phyloP scores from a whole-genome alignment of 2,329 filamentous ascomycete species.

The Zasmidium cellare region DNA sequence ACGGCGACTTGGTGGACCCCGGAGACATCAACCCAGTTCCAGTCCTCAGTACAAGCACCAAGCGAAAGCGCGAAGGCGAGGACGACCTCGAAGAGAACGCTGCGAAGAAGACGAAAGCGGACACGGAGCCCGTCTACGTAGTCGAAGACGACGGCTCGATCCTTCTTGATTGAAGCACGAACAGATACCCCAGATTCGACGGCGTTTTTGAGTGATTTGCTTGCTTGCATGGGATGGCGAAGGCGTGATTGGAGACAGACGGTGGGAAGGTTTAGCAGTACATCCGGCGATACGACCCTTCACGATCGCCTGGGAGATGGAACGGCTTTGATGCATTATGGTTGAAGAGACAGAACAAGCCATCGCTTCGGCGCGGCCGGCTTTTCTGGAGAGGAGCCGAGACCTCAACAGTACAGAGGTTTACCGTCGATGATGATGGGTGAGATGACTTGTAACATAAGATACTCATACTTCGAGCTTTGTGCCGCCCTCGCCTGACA shows the following conservation, averaged over 20 bases:
- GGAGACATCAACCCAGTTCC: slow-evolving; percentile 1
- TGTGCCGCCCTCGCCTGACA: background rate
- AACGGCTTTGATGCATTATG: background rate
- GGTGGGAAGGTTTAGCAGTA: background rate
- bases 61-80: slow-evolving; percentile 32
- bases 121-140: slow-evolving; percentile 21
- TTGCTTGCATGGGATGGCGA: background rate
- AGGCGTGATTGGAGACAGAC: background rate
- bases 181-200: background rate
- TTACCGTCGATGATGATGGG: background rate
- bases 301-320: background rate
- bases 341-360: background rate
- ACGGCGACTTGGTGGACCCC: slow-evolving; percentile 20
- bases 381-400: background rate
- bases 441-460: background rate
- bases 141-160: slow-evolving; percentile 33
- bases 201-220: background rate
- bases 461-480: background rate
- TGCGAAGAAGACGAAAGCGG: slow-evolving; percentile 24
- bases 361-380: background rate
- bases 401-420: background rate
- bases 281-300: background rate
- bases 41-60: slow-evolving; percentile 12
- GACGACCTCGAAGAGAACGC: slow-evolving; percentile 24
- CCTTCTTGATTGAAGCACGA: slow-evolving; percentile 27